Conservation (phyloP, 176 grass and related monocot species). For the Elaeis guineensis region DNA sequence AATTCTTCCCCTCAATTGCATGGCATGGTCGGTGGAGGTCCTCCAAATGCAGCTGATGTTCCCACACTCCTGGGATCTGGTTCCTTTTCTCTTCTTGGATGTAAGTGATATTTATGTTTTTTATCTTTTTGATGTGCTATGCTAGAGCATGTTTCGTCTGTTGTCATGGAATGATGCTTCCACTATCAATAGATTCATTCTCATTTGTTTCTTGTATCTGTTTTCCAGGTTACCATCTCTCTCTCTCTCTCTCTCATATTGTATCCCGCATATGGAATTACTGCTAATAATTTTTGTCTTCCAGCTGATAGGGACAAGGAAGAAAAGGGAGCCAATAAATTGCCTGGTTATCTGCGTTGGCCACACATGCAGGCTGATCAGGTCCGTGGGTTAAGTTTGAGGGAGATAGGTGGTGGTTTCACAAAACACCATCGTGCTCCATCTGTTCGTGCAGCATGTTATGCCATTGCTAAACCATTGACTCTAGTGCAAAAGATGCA, state of each 20-base stretch:
- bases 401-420: slow-evolving; percentile 95
- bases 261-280: neutral
- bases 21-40: slow-evolving; percentile 33
- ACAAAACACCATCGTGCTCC: slow-evolving; percentile 76
- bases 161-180: too few relatives aligned
- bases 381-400: slow-evolving; percentile 76
- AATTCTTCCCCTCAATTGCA: slow-evolving; percentile 46
- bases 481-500: slow-evolving; percentile 98
- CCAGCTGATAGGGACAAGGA: slow-evolving; percentile 60
- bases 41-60: slow-evolving; percentile 80
- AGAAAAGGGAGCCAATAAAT: slow-evolving; percentile 38
- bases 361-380: slow-evolving; percentile 95
- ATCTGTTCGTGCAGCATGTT: slow-evolving; percentile 85
- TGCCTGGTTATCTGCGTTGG: slow-evolving; percentile 79
- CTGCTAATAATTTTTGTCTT: slow-evolving; percentile 10
- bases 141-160: too few relatives aligned
- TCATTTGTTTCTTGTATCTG: too few relatives aligned
- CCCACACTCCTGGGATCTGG: slow-evolving; percentile 76
- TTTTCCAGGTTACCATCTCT: neutral
- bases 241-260: slow-evolving; percentile 11
- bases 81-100: slow-evolving; percentile 80
- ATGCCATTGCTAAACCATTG: slow-evolving; percentile 91
- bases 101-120: slow-evolving; percentile 33
- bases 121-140: neutral
- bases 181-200: too few relatives aligned